Evolutionary conservation across 768 basidiomycete species (phyloP).

Genomic region (Leccinum longicurvipes): DNA sequence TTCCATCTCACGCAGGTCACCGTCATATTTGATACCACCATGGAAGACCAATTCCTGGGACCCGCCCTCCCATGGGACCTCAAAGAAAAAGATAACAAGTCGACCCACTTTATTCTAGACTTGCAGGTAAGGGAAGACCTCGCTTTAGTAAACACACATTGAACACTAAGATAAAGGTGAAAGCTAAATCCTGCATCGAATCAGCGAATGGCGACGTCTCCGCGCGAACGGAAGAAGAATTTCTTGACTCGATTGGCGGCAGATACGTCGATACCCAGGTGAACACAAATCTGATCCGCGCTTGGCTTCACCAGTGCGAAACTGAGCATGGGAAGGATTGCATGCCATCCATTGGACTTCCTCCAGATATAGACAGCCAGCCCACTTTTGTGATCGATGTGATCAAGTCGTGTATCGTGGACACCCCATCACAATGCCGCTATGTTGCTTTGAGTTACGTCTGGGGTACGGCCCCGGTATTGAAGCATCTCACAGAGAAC

Average conservation of each 20-base stretch:
- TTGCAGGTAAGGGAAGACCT: constrained; percentile 2
- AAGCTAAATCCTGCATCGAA: neutral
- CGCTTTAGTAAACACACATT: neutral
- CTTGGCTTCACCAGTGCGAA: constrained; percentile 16
- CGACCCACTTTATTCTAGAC: constrained; percentile 1
- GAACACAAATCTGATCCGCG: constrained; percentile 7
- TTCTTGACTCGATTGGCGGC: constrained; percentile 5
- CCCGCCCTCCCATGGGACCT: constrained; percentile 12
- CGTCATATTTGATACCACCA: neutral
- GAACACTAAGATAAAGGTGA: constrained; percentile 1
- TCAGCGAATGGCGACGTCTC: neutral
- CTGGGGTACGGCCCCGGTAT: constrained; percentile 13
- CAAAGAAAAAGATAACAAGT: neutral
- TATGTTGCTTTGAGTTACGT: constrained; percentile 26
- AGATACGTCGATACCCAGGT: constrained; percentile 4
- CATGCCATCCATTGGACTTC: neutral
- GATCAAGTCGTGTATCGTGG: constrained; percentile 14
- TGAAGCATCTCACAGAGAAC: constrained; percentile 9
- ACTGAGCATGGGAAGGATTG: constrained; percentile 9
- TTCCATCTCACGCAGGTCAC: constrained; percentile 14
- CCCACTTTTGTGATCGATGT: constrained; percentile 18
- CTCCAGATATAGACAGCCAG: neutral
- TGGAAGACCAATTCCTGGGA: neutral
- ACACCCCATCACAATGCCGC: constrained; percentile 18
- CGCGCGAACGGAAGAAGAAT: neutral